Base-by-base conservation (phyloP, 2,329 filamentous ascomycete genomes). In the Pleochaeta shiraiana region DNA sequence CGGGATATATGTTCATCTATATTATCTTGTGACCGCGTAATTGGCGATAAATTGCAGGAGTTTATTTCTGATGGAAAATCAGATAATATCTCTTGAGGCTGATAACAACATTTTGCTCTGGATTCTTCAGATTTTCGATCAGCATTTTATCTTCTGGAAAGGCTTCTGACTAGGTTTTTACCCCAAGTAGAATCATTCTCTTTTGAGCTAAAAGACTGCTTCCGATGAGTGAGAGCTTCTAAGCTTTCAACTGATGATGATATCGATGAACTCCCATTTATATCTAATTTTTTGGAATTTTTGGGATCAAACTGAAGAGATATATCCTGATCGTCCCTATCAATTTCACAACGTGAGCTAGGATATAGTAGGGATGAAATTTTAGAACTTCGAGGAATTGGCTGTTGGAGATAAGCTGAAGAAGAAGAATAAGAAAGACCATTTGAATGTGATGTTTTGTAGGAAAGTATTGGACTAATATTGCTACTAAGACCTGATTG, bases 341-440 rank as follows among this genome's bases (percentile, higher is more conserved):
- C 7, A 2, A 43, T 9, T 43, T 43, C 39, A 43, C 21, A 19
- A 14, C 16, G 65, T 16, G 68, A 68, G 21, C 50, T 60, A 57
- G 67, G 67, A 24, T 60, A 65, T 16, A 72, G 65, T 6, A 72
- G 45, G 7, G 64, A 59, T 39, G 69, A 69, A 33, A 66, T 64
- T 47, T 63, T 69, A 5, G 66, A 67, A n/a, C 68, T 71, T 55
- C 63, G 64, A 19, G 71, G 71, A 26, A 63, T 67, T 30, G 71
- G 71, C 57, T 72, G 70, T 24, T 68, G 65, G 14, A 72, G 62
- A 21, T 67, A 67, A 24, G 64, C 65, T 2, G 69, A 66, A 12
- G 69, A 67, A 4, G 68, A 68, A 24, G 68, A 68, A 65, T 64
- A 63, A 11, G 50, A n/a, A 19, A 63, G 1, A 2, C 24, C 39